Base-by-base conservation (phyloP, 1,139 yeast species). In the Wickerhamiella pararugosa region DNA sequence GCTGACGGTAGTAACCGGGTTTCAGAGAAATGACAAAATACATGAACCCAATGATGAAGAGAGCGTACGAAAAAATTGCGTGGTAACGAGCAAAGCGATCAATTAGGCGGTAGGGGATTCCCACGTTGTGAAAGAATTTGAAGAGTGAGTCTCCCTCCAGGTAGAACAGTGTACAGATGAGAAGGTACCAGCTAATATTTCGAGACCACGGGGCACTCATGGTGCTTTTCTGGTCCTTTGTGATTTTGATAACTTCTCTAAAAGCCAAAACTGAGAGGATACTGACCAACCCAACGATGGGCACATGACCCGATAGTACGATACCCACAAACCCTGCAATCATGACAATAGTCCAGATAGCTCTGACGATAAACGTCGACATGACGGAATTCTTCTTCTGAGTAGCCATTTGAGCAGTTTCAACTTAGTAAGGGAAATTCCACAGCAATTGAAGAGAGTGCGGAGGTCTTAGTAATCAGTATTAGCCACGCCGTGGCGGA, bases 301-400 rank as follows among this genome's bases (percentile, higher is more conserved):
- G 77, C 42, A 80, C 65, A 58, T 87, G 97, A 29, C 99, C 99
- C 4, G 90, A 75, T n/a, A 83, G 77, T 41, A 90, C 65, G 28
- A 80, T 68, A 27, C 70, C 62, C 51, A 86, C 73, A 61, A 90
- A 82, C 7, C 76, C 76, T 21, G 67, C 63, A 50, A 90, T 79
- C 97, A 90, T 87, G 28, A 90, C 86, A 54, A 90, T 61, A 0
- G 97, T 81, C 97, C 97, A 90, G 41, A 81, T 68, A n/a, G 97
- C 80, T 53, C 99, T 74, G 32, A 87, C 83, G 43, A 84, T 60
- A 56, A 90, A 86, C 38, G 86, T 82, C 21, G 21, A 15, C 21
- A 15, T 15, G 21, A 15, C 21, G 3, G 21, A 15, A 15, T 15
- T 15, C 21, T 15, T 15, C 4, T 15, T 15, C 21, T 15, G 21